Percentiles rank a stretch among this genome's conserved stretches.
Conservation (phyloP, 768 basidiomycete species). For the Podaxis carcinomalis region DNA sequence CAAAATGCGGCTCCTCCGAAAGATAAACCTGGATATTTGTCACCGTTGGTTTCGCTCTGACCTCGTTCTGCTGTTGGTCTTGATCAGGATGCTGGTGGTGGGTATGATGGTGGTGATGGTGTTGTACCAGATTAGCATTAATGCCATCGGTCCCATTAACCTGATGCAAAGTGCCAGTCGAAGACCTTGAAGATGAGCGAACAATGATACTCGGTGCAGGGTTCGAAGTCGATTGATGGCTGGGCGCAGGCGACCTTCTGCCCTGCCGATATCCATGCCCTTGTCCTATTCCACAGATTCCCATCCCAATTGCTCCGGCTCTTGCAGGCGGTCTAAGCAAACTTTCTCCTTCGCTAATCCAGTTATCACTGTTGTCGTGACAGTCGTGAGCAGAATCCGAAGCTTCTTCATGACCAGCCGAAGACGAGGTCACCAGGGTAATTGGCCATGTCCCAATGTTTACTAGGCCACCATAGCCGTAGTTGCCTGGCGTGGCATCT, state of each 20-base stretch:
- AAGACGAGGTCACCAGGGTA: constrained; percentile 50
- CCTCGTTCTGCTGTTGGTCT: constrained; percentile 12
- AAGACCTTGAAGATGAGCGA: neutral
- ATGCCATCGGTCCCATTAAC: neutral
- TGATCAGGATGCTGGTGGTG: neutral
- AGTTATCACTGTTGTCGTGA: neutral
- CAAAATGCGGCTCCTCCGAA: constrained; percentile 93
- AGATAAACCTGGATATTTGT: constrained; percentile 64
- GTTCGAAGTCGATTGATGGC: neutral
- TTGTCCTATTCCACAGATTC: neutral
- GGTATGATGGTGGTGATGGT: neutral
- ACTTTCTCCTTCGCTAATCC: neutral
- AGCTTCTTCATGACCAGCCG: constrained; percentile 11
- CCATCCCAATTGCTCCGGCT: neutral
- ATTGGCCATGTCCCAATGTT: constrained; percentile 88
- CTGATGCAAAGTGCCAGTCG: neutral
- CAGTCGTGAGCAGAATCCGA: neutral
- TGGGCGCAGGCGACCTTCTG: neutral
- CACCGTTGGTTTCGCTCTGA: constrained; percentile 29
- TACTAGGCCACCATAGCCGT: constrained; percentile 89
- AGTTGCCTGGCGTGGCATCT: constrained; percentile 84
- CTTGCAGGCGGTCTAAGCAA: neutral
- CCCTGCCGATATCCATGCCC: neutral
- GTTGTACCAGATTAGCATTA: neutral
- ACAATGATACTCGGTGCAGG: neutral